A percentile compares a stretch with the other conserved stretches of the same genome.
Evolutionary conservation across 208 protist genomes (phyloP).

Genomic region (Trichomonas vaginalis): DNA sequence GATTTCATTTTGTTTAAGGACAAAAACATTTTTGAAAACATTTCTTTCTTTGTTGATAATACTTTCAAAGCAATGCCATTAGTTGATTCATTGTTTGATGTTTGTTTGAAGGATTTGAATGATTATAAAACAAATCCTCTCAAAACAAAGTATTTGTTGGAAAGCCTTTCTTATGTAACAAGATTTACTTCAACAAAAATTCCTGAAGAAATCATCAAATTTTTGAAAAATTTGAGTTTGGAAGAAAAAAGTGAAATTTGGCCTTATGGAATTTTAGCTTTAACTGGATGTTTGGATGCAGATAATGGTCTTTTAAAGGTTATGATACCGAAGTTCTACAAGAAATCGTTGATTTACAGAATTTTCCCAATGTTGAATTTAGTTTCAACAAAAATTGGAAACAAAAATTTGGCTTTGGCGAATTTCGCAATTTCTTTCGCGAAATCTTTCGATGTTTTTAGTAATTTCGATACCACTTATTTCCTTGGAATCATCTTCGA

Average conservation of each 20-base stretch:
- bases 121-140: background rate
- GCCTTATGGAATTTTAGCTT: background rate
- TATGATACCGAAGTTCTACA: background rate
- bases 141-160: background rate
- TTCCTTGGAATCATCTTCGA: background rate
- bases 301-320: background rate
- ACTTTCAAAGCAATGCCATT: background rate
- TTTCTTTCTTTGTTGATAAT: background rate
- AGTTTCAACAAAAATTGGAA: background rate
- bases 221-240: background rate
- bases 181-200: background rate
- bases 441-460: background rate
- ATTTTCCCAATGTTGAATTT: background rate
- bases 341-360: background rate
- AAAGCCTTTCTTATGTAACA: background rate
- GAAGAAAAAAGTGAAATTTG: background rate
- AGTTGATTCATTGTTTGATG: background rate
- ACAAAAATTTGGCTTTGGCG: background rate
- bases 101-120: background rate
- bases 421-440: background rate
- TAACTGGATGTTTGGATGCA: background rate
- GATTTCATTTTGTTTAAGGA: background rate
- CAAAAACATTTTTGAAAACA: background rate
- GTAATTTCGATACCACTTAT: background rate
- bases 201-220: background rate